Conservation (phyloP, 139 green algal species). For the Coccomyxa sp. region DNA sequence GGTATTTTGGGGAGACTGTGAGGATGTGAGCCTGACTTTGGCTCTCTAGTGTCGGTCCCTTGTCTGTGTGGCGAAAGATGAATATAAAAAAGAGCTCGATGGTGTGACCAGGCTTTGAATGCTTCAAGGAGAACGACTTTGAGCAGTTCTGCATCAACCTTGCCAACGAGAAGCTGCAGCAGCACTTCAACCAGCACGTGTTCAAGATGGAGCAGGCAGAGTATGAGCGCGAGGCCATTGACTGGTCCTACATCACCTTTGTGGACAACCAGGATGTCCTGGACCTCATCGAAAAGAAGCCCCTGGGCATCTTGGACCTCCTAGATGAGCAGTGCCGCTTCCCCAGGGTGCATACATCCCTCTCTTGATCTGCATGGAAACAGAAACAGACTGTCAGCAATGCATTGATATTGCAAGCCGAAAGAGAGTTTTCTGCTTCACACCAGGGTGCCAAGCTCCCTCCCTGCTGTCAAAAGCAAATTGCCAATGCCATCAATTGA, state of each 20-base stretch:
- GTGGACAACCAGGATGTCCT: conserved; percentile 98
- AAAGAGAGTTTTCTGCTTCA: no score
- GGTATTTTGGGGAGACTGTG: no score
- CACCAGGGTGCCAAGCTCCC: no score
- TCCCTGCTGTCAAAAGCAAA: no score
- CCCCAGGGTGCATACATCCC: conserved; percentile 27
- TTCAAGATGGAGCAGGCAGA: conserved; percentile 99
- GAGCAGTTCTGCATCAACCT: conserved; percentile 99
- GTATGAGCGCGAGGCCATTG: conserved; percentile 95
- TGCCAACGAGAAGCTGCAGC: conserved; percentile 98
- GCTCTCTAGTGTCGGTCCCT: no score
- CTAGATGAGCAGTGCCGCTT: conserved; percentile 94
- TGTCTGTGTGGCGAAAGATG: no score
- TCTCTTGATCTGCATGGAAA: neutral
- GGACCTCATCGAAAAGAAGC: conserved; percentile 89
- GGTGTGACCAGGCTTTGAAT: conserved; percentile 65
- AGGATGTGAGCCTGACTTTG: no score
- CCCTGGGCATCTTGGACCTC: conserved; percentile 86
- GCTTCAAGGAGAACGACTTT: conserved; percentile 88
- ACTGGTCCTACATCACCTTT: conserved; percentile 99
- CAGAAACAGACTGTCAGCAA: neutral
- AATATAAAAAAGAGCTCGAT: no score
- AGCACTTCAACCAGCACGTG: conserved; percentile 99
- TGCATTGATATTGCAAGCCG: no score
- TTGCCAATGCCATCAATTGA: no score